A percentile compares a stretch with the other conserved stretches of the same genome.
Evolutionary conservation across 768 basidiomycete species (phyloP).

Genomic region (Trametes gibbosa): DNA sequence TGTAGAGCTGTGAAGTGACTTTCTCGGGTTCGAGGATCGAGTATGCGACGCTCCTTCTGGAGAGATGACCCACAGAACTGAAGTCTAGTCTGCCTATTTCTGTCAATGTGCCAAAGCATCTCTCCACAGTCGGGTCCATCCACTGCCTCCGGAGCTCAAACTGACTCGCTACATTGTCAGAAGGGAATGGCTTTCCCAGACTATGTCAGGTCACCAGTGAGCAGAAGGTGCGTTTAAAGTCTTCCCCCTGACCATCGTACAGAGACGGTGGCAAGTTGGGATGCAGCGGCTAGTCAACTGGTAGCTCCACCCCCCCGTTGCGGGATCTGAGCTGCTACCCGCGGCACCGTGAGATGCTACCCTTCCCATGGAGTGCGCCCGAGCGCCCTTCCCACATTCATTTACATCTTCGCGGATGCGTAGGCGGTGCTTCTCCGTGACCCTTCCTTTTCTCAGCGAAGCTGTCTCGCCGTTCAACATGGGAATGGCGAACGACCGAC

Average conservation of each 20-base stretch:
- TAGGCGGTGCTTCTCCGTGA: neutral
- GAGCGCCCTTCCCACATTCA: neutral
- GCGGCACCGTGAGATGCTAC: neutral
- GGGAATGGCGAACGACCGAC: constrained; percentile 2
- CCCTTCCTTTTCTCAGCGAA: neutral
- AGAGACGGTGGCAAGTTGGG: neutral
- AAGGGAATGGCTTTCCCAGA: neutral
- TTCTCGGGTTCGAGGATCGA: neutral
- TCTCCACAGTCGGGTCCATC: neutral
- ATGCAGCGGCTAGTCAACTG: neutral
- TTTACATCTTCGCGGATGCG: neutral
- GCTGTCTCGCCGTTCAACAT: constrained; percentile 4
- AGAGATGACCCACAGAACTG: neutral
- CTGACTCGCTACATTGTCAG: neutral
- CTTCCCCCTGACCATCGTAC: neutral
- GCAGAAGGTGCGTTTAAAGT: neutral
- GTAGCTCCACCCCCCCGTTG: neutral
- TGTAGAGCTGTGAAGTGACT: neutral
- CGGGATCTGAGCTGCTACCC: neutral
- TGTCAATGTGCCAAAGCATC: neutral
- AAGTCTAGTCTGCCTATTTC: neutral
- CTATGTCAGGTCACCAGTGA: neutral
- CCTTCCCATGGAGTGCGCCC: constrained; percentile 10
- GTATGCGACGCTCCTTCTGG: neutral
- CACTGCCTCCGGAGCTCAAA: neutral